A percentile compares a stretch with the other conserved stretches of the same genome.
phyloP scores from a whole-genome alignment of 148 eudicot genomes.

The Camellia sinensis region DNA sequence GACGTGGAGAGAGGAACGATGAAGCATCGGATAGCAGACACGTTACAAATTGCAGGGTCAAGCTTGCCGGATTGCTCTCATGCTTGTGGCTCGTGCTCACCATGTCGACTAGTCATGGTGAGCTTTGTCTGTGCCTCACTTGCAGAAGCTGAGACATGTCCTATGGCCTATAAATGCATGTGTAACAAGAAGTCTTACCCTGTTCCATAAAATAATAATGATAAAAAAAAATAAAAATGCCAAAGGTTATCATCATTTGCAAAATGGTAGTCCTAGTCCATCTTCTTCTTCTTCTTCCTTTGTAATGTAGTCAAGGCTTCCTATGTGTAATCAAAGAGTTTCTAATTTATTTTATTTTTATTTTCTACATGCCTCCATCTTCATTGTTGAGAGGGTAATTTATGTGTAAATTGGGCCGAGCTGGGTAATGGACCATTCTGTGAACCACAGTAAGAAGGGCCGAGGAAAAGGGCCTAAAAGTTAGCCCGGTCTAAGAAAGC shows the following conservation, averaged over 20 bases:
- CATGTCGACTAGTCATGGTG: constrained; percentile 76
- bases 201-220: constrained; percentile 41
- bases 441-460: too few relatives aligned
- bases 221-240: not conserved
- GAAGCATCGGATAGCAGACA: constrained; percentile 29
- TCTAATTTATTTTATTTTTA: not conserved
- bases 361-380: not conserved
- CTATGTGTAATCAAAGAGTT: constrained; percentile 1
- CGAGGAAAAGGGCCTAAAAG: too few relatives aligned
- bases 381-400: too few relatives aligned
- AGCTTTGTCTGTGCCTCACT: constrained; percentile 62
- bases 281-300: not conserved
- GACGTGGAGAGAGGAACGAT: constrained; percentile 4
- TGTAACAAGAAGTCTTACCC: constrained; percentile 70
- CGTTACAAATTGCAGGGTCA: constrained; percentile 58
- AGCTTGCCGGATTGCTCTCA: constrained; percentile 72
- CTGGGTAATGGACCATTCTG: too few relatives aligned
- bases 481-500: too few relatives aligned
- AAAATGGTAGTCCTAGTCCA: not conserved
- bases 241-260: not conserved
- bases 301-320: not conserved
- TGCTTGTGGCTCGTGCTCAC: constrained; percentile 70
- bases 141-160: constrained; percentile 72
- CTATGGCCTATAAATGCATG: constrained; percentile 81
- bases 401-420: too few relatives aligned